Evolutionary conservation across 306 rosid genomes (phyloP).

Genomic region (Medicago ruthenica): DNA sequence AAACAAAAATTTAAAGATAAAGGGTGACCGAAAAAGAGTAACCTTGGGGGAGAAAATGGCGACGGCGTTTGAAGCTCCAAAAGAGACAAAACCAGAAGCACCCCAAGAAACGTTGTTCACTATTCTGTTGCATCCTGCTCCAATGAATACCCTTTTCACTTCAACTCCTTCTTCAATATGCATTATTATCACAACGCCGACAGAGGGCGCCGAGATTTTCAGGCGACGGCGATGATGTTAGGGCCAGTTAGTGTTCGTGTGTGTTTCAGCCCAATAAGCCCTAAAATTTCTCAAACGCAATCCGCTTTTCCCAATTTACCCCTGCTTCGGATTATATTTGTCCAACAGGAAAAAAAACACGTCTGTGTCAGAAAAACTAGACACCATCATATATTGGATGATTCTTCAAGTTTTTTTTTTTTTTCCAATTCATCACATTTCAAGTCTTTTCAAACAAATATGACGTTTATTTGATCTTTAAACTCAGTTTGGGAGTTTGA

Average conservation of each 20-base stretch:
- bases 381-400: no score
- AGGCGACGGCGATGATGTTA: conserved; percentile 25
- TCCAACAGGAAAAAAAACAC: no score
- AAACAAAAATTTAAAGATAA: neutral
- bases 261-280: neutral
- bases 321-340: no score
- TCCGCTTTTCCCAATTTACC: no score
- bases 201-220: conserved; percentile 46
- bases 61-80: conserved; percentile 91
- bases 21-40: neutral
- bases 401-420: no score
- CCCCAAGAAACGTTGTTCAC: conserved; percentile 96
- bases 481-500: no score
- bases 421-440: no score
- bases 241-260: conserved; percentile 3
- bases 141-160: conserved; percentile 73
- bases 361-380: no score
- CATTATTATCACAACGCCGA: conserved; percentile 39
- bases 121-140: conserved; percentile 92
- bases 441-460: no score
- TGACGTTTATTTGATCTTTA: no score
- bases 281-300: no score
- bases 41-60: conserved; percentile 90
- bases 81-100: conserved; percentile 82
- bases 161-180: conserved; percentile 29